These are phyloP conservation scores for Suillus cothurnatus DNA, from an alignment of 768 basidiomycete genomes.

Conservation along the genomic window DNA sequence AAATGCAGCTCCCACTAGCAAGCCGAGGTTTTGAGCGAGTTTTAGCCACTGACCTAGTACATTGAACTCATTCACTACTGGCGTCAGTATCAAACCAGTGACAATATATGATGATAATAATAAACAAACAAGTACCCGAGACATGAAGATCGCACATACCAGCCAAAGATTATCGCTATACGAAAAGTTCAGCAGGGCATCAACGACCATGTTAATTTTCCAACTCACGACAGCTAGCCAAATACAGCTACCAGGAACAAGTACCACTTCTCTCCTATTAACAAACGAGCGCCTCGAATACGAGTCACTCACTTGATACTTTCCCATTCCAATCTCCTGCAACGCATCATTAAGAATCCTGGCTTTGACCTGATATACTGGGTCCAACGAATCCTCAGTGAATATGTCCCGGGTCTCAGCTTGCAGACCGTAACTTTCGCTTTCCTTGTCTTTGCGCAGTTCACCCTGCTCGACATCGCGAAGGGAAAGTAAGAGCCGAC, in stretches of 20 bases:
- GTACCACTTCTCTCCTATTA: conserved; percentile 45
- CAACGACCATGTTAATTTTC: not conserved
- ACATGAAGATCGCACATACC: conserved; percentile 38
- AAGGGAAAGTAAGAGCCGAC: not conserved
- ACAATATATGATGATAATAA: conserved; percentile 47
- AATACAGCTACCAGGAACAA: conserved; percentile 71
- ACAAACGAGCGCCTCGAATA: conserved; percentile 1
- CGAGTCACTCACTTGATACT: conserved; percentile 51
- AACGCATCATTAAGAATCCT: conserved; percentile 59
- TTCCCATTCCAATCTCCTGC: conserved; percentile 73
- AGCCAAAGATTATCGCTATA: conserved; percentile 73
- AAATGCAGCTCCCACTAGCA: conserved; percentile 67
- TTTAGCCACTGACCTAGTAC: conserved; percentile 64
- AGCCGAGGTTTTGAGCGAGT: conserved; percentile 70
- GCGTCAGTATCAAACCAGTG: conserved; percentile 63
- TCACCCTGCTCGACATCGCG: conserved; percentile 21
- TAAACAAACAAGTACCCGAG: not conserved
- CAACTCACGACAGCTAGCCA: conserved; percentile 72
- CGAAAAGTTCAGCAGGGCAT: not conserved
- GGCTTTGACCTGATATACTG: conserved; percentile 61
- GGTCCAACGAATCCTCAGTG: conserved; percentile 43
- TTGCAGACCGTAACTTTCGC: conserved; percentile 1
- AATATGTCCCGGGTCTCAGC: conserved; percentile 26
- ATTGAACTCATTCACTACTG: conserved; percentile 66
- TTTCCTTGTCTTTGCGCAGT: conserved; percentile 10